phyloP scores from a whole-genome alignment of 768 basidiomycete species.

The Tricholoma matsutake region DNA sequence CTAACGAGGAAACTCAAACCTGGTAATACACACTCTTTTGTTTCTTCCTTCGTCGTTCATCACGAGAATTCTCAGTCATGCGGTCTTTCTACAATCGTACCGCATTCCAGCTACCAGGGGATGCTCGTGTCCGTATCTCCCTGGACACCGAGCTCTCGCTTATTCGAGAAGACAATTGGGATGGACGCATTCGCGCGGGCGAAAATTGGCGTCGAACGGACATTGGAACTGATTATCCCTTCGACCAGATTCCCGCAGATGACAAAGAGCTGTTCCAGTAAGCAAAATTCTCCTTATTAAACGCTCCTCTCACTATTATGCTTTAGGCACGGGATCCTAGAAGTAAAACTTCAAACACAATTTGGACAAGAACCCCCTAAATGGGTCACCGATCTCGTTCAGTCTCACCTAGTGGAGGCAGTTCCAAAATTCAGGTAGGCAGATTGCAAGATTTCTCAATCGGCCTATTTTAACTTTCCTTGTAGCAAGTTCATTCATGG shows the following conservation, averaged over 20 bases:
- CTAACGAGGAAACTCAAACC: constrained; percentile 78
- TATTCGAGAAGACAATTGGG: constrained; percentile 97
- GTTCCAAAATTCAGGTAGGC: constrained; percentile 93
- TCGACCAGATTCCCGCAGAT: constrained; percentile 64
- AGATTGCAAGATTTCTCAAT: neutral
- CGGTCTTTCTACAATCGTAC: constrained; percentile 98
- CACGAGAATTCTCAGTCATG: constrained; percentile 57
- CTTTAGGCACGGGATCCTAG: constrained; percentile 78
- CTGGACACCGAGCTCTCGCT: constrained; percentile 95
- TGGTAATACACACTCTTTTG: constrained; percentile 45
- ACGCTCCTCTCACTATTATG: constrained; percentile 18
- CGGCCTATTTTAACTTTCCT: constrained; percentile 2
- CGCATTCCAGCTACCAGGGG: constrained; percentile 97
- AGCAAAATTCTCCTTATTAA: constrained; percentile 13
- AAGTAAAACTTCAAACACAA: constrained; percentile 97
- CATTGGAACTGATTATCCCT: constrained; percentile 90
- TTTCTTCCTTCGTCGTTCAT: neutral
- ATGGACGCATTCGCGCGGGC: constrained; percentile 69
- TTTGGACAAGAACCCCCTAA: constrained; percentile 91
- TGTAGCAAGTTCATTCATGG: constrained; percentile 92
- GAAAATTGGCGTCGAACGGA: constrained; percentile 95
- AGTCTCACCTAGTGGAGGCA: constrained; percentile 93
- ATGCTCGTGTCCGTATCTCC: constrained; percentile 97
- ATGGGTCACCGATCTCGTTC: constrained; percentile 96
- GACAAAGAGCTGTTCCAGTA: constrained; percentile 95